These are phyloP conservation scores for Escovopsis sp. DNA, from an alignment of 2,329 filamentous ascomycete genomes.

Conservation along the genomic window DNA sequence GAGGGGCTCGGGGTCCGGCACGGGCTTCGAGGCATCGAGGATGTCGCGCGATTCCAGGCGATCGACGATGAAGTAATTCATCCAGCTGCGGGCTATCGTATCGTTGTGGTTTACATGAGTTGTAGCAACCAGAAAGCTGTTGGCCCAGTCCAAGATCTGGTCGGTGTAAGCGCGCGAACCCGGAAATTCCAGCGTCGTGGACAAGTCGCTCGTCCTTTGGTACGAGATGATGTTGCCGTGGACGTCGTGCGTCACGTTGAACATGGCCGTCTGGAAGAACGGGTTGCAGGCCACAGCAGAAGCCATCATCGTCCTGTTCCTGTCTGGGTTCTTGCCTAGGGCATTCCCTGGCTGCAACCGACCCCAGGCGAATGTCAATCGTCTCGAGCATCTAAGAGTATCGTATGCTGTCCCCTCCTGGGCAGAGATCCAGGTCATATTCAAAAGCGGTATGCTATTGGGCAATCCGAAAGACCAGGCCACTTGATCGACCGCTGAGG, in stretches of 20 bases:
- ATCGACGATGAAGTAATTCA: conserved; percentile 29
- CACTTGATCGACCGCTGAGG: no score
- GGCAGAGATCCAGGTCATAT: no score
- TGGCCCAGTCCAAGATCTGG: neutral
- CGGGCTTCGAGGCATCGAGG: conserved; percentile 14
- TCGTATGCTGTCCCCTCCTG: no score
- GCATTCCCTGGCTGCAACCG: conserved; percentile 2
- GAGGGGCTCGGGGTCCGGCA: conserved; percentile 10
- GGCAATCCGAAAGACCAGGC: no score
- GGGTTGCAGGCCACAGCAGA: conserved; percentile 13
- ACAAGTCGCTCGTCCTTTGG: conserved; percentile 2
- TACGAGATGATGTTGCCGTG: conserved; percentile 12
- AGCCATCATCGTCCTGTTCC: conserved; percentile 7
- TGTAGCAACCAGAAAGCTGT: conserved; percentile 11
- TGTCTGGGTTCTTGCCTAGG: no score
- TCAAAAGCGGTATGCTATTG: no score
- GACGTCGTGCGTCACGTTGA: conserved; percentile 17
- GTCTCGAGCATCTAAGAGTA: neutral
- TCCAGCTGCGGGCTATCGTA: conserved; percentile 25
- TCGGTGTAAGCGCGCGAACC: neutral
- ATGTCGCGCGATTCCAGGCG: conserved; percentile 13
- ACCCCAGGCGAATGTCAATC: conserved; percentile 11
- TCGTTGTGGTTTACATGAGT: conserved; percentile 26
- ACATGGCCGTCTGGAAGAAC: conserved; percentile 16
- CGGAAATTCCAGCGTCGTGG: neutral